Conservation (phyloP, 2,329 filamentous ascomycete genomes). For the Colletotrichum lindemuthianum region DNA sequence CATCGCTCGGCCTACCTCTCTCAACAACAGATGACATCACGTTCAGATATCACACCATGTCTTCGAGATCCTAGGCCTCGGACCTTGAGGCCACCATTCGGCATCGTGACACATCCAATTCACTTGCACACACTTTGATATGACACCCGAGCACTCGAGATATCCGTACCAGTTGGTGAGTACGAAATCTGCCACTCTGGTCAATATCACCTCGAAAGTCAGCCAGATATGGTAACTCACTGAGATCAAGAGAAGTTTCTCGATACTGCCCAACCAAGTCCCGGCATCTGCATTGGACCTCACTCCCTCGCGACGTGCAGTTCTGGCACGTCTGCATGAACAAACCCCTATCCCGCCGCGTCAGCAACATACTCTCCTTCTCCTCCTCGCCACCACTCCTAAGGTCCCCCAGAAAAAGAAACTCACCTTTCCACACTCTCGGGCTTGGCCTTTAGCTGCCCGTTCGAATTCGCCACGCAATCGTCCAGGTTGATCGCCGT, state of each 20-base stretch:
- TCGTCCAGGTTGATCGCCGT: constrained; percentile 27
- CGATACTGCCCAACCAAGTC: too few relatives aligned
- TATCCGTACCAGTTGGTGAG: constrained; percentile 31
- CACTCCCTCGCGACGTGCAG: not conserved
- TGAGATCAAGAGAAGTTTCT: constrained; percentile 15
- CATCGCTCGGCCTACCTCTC: too few relatives aligned
- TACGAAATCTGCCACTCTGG: constrained; percentile 6
- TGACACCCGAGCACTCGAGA: constrained; percentile 15
- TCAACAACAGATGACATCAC: not conserved
- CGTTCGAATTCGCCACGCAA: not conserved
- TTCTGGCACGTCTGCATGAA: constrained; percentile 25
- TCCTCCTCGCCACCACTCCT: too few relatives aligned
- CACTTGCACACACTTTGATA: constrained; percentile 21
- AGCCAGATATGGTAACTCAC: not conserved
- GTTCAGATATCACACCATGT: constrained; percentile 22
- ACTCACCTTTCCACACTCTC: not conserved
- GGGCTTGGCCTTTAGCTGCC: constrained; percentile 1
- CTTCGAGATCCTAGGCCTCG: constrained; percentile 2
- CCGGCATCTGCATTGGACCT: too few relatives aligned
- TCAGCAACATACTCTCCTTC: too few relatives aligned
- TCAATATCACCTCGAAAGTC: not conserved
- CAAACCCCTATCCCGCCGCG: too few relatives aligned
- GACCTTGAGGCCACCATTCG: constrained; percentile 28
- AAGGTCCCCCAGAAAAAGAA: too few relatives aligned
- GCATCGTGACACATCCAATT: constrained; percentile 15